A percentile compares a stretch with the other conserved stretches of the same genome.
phyloP scores from a whole-genome alignment of 805 yeast genomes.

The Lipomyces orientalis region DNA sequence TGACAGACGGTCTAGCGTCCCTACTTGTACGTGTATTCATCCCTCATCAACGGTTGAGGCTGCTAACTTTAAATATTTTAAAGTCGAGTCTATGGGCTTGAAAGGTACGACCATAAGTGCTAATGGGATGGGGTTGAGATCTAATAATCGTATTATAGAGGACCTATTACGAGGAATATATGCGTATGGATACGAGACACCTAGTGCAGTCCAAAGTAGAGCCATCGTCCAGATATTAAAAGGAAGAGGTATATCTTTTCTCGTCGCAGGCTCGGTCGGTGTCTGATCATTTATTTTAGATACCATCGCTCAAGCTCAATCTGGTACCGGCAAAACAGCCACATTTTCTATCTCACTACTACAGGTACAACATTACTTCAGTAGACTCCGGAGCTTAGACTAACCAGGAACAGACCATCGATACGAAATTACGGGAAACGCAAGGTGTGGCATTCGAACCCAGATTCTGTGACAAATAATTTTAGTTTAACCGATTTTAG shows the following conservation, averaged over 20 bases:
- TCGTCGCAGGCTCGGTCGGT: background rate
- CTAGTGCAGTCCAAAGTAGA: constrained; percentile 81
- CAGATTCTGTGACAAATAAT: background rate
- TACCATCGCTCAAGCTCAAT: constrained; percentile 82
- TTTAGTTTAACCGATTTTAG: constrained; percentile 61
- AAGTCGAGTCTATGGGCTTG: constrained; percentile 41
- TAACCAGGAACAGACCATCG: constrained; percentile 26
- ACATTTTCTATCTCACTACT: constrained; percentile 74
- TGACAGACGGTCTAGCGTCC: constrained; percentile 21
- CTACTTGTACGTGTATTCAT: constrained; percentile 32
- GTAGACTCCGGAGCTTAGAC: background rate
- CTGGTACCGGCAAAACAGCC: constrained; percentile 92
- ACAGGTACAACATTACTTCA: constrained; percentile 43
- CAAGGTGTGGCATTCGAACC: constrained; percentile 24
- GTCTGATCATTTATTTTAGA: constrained; percentile 46
- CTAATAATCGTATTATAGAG: constrained; percentile 18
- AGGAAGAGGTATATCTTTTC: constrained; percentile 52
- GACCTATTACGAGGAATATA: constrained; percentile 64
- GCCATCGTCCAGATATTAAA: constrained; percentile 79
- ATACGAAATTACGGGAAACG: constrained; percentile 37
- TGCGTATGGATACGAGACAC: constrained; percentile 80
- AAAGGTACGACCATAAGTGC: constrained; percentile 35
- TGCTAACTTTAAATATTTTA: constrained; percentile 7
- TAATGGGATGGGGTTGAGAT: background rate
- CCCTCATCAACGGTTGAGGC: background rate